These are phyloP conservation scores for Tricholoma furcatifolium DNA, from an alignment of 768 basidiomycete species.

Conservation along the genomic window DNA sequence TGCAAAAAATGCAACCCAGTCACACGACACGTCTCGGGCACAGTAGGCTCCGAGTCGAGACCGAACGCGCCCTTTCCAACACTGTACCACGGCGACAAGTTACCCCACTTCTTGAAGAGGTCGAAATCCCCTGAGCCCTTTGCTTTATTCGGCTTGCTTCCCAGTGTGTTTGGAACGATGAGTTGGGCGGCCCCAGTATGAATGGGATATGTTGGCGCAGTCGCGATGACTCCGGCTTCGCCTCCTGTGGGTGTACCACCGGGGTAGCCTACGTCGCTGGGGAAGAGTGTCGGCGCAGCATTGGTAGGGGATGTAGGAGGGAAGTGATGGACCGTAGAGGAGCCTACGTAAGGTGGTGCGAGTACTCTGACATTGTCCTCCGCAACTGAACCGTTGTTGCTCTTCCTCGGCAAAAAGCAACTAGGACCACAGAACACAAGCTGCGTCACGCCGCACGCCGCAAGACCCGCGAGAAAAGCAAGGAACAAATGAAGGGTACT, in stretches of 20 bases:
- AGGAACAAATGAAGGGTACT: background rate
- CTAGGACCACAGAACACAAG: background rate
- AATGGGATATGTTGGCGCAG: slow-evolving; percentile 76
- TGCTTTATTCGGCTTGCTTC: slow-evolving; percentile 1
- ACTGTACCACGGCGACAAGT: slow-evolving; percentile 85
- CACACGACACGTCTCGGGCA: slow-evolving; percentile 67
- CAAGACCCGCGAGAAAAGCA: background rate
- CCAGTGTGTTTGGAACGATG: slow-evolving; percentile 39
- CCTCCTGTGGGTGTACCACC: slow-evolving; percentile 81
- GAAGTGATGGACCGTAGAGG: slow-evolving; percentile 64
- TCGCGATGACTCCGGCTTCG: slow-evolving; percentile 68
- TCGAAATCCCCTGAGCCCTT: slow-evolving; percentile 45
- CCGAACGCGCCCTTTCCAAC: slow-evolving; percentile 69
- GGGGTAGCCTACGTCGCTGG: slow-evolving; percentile 72
- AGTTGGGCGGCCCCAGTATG: slow-evolving; percentile 71
- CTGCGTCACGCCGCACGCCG: background rate
- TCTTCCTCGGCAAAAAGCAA: background rate
- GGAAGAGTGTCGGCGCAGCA: slow-evolving; percentile 68
- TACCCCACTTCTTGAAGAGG: slow-evolving; percentile 79
- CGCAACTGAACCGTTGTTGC: background rate
- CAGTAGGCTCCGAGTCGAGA: slow-evolving; percentile 65
- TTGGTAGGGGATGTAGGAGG: slow-evolving; percentile 81
- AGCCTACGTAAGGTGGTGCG: slow-evolving; percentile 71
- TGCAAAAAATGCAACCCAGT: slow-evolving; percentile 80
- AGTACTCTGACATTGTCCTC: slow-evolving; percentile 21